These are phyloP conservation scores for Aspergillus olivimuriae DNA, from an alignment of 495 filamentous ascomycete species.

Conservation along the genomic window DNA sequence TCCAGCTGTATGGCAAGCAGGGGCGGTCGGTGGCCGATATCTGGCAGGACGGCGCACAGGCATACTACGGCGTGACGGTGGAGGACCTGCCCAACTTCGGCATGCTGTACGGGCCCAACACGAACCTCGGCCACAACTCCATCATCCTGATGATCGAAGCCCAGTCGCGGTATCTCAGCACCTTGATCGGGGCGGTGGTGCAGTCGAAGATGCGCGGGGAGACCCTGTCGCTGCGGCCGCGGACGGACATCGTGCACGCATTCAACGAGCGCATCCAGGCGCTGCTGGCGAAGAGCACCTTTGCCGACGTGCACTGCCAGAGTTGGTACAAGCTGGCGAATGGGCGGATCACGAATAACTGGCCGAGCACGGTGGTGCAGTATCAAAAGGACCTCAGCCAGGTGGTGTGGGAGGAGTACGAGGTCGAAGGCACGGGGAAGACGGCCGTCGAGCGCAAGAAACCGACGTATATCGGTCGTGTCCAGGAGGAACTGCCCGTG, in stretches of 20 bases:
- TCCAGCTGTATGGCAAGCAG: constrained; percentile 40
- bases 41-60: constrained; percentile 41
- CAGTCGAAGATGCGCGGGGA: constrained; percentile 29
- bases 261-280: constrained; percentile 45
- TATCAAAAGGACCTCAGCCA: constrained; percentile 41
- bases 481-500: constrained; percentile 37
- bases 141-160: constrained; percentile 58
- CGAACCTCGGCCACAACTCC: constrained; percentile 49
- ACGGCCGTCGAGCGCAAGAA: constrained; percentile 24
- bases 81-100: constrained; percentile 50
- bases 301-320: constrained; percentile 49
- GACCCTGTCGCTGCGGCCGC: constrained; percentile 34
- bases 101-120: constrained; percentile 54
- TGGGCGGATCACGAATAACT: constrained; percentile 52
- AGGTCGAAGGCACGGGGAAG: constrained; percentile 30
- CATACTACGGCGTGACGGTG: constrained; percentile 43
- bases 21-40: constrained; percentile 38
- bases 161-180: constrained; percentile 46
- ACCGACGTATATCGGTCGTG: constrained; percentile 32
- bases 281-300: constrained; percentile 33
- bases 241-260: constrained; percentile 21
- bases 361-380: constrained; percentile 43
- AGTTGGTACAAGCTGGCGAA: constrained; percentile 51
- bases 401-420: constrained; percentile 45
- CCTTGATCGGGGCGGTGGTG: constrained; percentile 34